Evolutionary conservation across 2,329 filamentous ascomycete species (phyloP).

Genomic region (Cladosporium cucumerinum): DNA sequence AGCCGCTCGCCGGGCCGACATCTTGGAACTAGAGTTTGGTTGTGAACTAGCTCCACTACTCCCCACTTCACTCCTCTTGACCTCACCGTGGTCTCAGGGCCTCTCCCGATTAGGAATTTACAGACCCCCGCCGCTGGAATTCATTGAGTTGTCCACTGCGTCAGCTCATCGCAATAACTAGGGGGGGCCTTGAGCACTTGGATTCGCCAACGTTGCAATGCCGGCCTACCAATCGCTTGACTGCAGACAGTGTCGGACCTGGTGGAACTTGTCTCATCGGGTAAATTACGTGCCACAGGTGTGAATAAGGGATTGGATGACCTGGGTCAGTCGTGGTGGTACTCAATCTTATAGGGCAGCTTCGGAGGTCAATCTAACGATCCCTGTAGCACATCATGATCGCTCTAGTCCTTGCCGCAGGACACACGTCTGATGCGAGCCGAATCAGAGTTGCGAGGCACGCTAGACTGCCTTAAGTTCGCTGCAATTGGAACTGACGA

Average conservation of each 20-base stretch:
- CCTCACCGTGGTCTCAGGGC: not conserved
- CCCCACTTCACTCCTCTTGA: not conserved
- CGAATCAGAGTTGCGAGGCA: not conserved
- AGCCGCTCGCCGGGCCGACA: not conserved
- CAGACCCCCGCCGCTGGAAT: not conserved
- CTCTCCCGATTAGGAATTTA: slow-evolving; percentile 2
- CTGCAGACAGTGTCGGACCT: not conserved
- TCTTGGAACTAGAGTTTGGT: not conserved
- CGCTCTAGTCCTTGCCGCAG: slow-evolving; percentile 1
- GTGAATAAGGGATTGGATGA: not conserved
- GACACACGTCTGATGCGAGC: not conserved
- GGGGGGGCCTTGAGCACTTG: not conserved
- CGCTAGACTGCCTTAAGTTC: not conserved
- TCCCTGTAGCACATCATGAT: not conserved
- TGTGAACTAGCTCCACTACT: not conserved
- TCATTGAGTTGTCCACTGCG: not conserved
- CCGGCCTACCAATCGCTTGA: not conserved
- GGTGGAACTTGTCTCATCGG: not conserved
- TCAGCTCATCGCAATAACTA: not conserved
- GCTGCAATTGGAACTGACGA: not conserved
- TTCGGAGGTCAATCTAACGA: not conserved
- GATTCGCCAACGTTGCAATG: not conserved
- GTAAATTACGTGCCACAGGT: not conserved
- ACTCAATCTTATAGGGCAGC: not conserved
- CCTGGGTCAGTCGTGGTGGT: not conserved